Evolutionary conservation across 2,329 filamentous ascomycete species (phyloP), one percentile per base, ranked within the genome.

Genomic region (Sporothrix mexicana): DNA sequence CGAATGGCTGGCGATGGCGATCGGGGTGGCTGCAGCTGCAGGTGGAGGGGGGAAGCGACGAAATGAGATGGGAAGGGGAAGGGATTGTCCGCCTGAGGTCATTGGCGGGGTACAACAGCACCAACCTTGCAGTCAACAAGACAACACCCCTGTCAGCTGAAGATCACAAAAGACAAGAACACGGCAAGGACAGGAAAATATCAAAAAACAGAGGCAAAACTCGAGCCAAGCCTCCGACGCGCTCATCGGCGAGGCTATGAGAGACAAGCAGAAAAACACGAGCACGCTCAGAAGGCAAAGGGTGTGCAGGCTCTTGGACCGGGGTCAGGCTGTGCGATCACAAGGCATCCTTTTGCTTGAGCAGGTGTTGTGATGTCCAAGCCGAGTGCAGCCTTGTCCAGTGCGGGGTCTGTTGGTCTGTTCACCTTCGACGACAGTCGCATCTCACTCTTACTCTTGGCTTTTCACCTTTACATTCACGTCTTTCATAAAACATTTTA

Each of bases 291-390:
- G 36, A 36, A 10, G 62, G 62, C 7, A 36, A 51, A 36, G n/a
- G 62, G 62, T 67, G 43, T 51, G 20, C 25, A n/a, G 43, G 43
- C 7, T 36, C 45, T n/a, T 36, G 23, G 45, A n/a, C 13, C n/a
- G 9, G 61, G 59, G 55, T 70, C 55, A 70, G 69, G 55, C 69
- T 51, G 57, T 23, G 7, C 43, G 23, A 70, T 70, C 69, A 70
- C 69, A 64, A 55, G 66, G 49, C 66, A 55, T 47, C 66, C 51
- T 57, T 57, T 67, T 20, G n/a, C 8, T 57, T 25, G n/a, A 9
- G 10, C 12, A 41, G 59, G 61, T 47, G 41, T 47, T 66, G 61
- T 66, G 61, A 47, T 10, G 20, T 25, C 17, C 4, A 36, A 36
- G 30, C 7, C 30, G 30, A 36, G 41, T 25, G 45, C 64, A 67